Evolutionary conservation across 1,284 basidiomycete genomes (phyloP).

Genomic region (Cutaneotrichosporon mucoides): DNA sequence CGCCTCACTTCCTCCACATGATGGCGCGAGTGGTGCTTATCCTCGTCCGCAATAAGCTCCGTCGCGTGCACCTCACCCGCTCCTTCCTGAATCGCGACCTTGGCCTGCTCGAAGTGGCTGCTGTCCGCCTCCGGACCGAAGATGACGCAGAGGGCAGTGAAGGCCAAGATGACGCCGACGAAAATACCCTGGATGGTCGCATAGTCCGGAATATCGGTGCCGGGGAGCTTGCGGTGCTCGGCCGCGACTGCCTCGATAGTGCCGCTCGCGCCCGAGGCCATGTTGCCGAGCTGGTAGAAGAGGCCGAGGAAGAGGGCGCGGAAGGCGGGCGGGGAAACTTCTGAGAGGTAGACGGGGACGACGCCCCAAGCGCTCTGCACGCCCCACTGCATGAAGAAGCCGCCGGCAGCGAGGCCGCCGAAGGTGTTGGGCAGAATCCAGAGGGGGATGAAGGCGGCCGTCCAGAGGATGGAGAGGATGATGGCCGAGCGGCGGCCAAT

Average conservation of each 20-base stretch:
- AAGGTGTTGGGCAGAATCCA: constrained; percentile 69
- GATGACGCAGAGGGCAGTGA: constrained; percentile 52
- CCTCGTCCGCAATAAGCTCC: constrained; percentile 24
- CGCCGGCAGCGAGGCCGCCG: constrained; percentile 41
- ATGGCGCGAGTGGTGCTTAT: constrained; percentile 9
- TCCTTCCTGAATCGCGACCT: constrained; percentile 72
- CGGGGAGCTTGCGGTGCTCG: constrained; percentile 38
- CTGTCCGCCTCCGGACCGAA: constrained; percentile 58
- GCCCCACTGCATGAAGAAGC: constrained; percentile 70
- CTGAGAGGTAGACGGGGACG: constrained; percentile 60
- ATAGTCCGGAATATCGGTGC: constrained; percentile 60
- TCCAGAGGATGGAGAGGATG: constrained; percentile 55
- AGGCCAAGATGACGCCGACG: constrained; percentile 58
- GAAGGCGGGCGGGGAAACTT: constrained; percentile 80
- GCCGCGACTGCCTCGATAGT: constrained; percentile 86
- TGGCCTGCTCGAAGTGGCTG: constrained; percentile 75
- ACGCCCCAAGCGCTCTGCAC: constrained; percentile 64
- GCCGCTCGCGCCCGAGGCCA: constrained; percentile 80
- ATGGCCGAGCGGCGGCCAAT: constrained; percentile 69
- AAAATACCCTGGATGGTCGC: constrained; percentile 82
- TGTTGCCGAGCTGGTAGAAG: constrained; percentile 62
- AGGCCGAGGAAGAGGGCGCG: constrained; percentile 88
- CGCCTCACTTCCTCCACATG: constrained; percentile 1
- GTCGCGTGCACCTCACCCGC: constrained; percentile 55
- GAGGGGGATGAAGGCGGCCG: constrained; percentile 54